Conservation (phyloP, 768 basidiomycete species). For the Jaapia argillacea region DNA sequence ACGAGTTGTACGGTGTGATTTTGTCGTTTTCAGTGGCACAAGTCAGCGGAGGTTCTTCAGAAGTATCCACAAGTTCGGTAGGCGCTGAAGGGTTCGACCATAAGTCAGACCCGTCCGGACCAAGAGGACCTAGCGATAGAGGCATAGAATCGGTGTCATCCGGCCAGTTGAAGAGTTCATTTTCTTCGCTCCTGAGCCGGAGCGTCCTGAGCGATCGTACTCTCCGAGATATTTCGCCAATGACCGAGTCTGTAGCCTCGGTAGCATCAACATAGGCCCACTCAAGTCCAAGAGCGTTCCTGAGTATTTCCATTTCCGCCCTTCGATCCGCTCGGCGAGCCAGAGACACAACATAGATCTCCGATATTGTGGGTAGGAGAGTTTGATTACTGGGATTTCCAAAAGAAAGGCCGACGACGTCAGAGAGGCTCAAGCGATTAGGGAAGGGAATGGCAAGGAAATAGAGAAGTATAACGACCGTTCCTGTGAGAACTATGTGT, state of each 20-base stretch:
- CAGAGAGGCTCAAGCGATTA: too few species aligned
- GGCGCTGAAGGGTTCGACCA: slow-evolving; percentile 7
- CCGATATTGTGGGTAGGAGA: too few species aligned
- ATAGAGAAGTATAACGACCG: too few species aligned
- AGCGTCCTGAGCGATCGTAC: slow-evolving; percentile 26
- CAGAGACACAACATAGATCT: slow-evolving; percentile 52
- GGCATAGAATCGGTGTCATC: slow-evolving; percentile 6
- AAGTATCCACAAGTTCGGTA: neutral
- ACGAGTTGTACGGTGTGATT: slow-evolving; percentile 22
- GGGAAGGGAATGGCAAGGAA: too few species aligned
- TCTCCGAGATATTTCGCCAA: slow-evolving; percentile 31
- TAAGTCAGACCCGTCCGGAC: slow-evolving; percentile 9
- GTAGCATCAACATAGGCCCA: slow-evolving; percentile 50
- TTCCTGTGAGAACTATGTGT: too few species aligned
- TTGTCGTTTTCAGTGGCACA: slow-evolving; percentile 34
- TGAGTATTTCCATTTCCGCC: slow-evolving; percentile 45
- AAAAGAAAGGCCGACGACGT: too few species aligned
- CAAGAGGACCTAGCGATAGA: slow-evolving; percentile 5
- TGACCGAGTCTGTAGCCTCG: slow-evolving; percentile 25
- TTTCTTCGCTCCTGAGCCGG: too few species aligned
- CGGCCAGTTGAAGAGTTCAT: slow-evolving; percentile 14
- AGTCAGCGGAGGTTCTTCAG: slow-evolving; percentile 20
- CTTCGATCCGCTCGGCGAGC: slow-evolving; percentile 45
- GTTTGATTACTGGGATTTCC: too few species aligned
- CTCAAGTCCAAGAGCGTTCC: slow-evolving; percentile 30